These are phyloP conservation scores for Corchorus olitorius DNA, from an alignment of 345 rosid genomes.

Conservation along the genomic window DNA sequence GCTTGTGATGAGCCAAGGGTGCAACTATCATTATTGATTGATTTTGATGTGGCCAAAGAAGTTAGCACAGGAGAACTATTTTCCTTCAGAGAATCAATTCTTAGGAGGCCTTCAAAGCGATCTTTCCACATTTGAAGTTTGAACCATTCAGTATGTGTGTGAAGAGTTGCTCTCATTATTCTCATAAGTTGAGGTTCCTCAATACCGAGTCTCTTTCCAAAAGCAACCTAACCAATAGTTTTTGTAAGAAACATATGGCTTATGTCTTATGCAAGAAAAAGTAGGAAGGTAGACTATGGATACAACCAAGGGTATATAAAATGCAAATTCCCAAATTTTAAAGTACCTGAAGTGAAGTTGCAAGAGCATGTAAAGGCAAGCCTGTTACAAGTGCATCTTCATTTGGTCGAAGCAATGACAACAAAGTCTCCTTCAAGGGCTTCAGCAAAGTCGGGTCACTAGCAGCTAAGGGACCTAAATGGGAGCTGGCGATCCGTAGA, in stretches of 20 bases:
- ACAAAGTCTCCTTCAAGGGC: slow-evolving; percentile 86
- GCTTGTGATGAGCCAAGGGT: slow-evolving; percentile 79
- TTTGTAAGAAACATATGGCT: not conserved
- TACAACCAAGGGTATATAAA: not conserved
- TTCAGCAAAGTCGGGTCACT: slow-evolving; percentile 64
- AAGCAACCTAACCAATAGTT: slow-evolving; percentile 54
- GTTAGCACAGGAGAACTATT: slow-evolving; percentile 50
- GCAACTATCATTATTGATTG: slow-evolving; percentile 60
- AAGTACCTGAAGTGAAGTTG: slow-evolving; percentile 82
- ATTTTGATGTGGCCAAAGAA: slow-evolving; percentile 51
- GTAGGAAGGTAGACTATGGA: not conserved
- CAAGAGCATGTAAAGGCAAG: slow-evolving; percentile 71
- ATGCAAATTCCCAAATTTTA: not conserved
- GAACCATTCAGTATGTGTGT: slow-evolving; percentile 86
- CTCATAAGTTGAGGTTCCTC: slow-evolving; percentile 92
- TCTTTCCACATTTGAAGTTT: slow-evolving; percentile 95
- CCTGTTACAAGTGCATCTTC: slow-evolving; percentile 57
- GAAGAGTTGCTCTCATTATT: slow-evolving; percentile 84
- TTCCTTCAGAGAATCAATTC: slow-evolving; percentile 78
- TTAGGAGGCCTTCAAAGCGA: slow-evolving; percentile 58
- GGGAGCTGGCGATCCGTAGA: slow-evolving; percentile 75
- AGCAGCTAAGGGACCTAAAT: slow-evolving; percentile 89
- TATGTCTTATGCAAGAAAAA: not conserved
- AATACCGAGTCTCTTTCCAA: slow-evolving; percentile 77
- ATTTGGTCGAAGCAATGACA: slow-evolving; percentile 67